Conservation (phyloP, 23 red algal genomes). For the Gracilaria vermiculophylla region DNA sequence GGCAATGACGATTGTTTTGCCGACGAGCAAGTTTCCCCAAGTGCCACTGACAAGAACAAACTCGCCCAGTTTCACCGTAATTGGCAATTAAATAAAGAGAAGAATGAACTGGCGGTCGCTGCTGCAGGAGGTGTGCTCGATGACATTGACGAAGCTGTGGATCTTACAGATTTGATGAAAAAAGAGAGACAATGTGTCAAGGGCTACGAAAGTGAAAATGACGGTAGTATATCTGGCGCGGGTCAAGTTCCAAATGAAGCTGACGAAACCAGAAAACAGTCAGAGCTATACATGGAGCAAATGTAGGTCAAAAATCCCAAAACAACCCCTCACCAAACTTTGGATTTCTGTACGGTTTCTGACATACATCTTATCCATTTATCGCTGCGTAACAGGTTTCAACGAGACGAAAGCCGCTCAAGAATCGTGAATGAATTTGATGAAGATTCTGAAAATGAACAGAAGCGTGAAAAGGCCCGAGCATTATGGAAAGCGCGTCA, state of each 20-base stretch:
- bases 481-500: constrained; percentile 64
- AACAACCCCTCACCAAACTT: not conserved
- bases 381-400: constrained; percentile 33
- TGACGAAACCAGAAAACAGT: not conserved
- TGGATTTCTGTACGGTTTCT: not conserved
- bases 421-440: constrained; percentile 1
- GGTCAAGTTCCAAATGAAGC: not conserved
- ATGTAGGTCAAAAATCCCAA: constrained; percentile 10
- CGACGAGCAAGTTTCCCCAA: constrained; percentile 2
- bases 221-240: not conserved
- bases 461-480: constrained; percentile 36
- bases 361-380: not conserved
- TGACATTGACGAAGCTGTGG: constrained; percentile 42
- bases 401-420: constrained; percentile 51
- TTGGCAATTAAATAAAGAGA: constrained; percentile 51
- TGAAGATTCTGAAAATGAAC: constrained; percentile 15
- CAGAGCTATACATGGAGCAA: constrained; percentile 31
- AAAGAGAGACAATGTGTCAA: not conserved
- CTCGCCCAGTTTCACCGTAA: constrained; percentile 51
- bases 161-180: constrained; percentile 13
- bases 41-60: not conserved
- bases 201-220: not conserved
- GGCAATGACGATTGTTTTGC: constrained; percentile 13
- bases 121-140: constrained; percentile 28
- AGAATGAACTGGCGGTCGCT: not conserved